A percentile compares a stretch with the other conserved stretches of the same genome.
Conservation (phyloP, 2,329 filamentous ascomycete genomes). For the Zymoseptoria tritici region DNA sequence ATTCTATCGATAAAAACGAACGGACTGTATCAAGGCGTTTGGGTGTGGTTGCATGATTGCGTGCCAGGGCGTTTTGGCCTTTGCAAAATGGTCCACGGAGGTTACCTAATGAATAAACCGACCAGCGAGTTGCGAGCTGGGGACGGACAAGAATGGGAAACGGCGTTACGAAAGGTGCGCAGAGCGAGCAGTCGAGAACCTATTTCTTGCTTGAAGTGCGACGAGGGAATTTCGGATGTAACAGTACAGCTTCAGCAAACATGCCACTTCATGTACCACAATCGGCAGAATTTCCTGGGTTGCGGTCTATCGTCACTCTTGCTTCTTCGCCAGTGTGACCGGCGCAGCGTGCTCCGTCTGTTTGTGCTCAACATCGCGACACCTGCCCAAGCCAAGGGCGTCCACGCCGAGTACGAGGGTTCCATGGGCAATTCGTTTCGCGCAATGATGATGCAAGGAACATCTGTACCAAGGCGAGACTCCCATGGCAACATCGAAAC, state of each 20-base stretch:
- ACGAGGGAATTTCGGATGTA: neutral
- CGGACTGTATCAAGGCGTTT: neutral
- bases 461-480: neutral
- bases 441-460: neutral
- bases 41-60: neutral
- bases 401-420: too few relatives aligned
- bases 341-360: neutral
- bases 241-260: neutral
- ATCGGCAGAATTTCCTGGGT: neutral
- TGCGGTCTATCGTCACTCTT: neutral
- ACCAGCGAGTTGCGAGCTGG: neutral
- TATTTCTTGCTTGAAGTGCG: neutral
- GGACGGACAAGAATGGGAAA: neutral
- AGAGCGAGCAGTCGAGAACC: neutral
- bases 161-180: neutral
- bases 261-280: neutral
- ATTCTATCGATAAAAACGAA: slow-evolving; percentile 67
- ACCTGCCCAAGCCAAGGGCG: too few relatives aligned
- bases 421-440: too few relatives aligned
- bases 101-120: neutral
- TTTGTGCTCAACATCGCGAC: too few relatives aligned
- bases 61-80: slow-evolving; percentile 3
- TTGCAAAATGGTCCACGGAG: neutral
- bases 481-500: neutral
- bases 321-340: neutral